Base-by-base conservation (phyloP, 2,329 filamentous ascomycete species). In the Plectosphaerella cucumerina region DNA sequence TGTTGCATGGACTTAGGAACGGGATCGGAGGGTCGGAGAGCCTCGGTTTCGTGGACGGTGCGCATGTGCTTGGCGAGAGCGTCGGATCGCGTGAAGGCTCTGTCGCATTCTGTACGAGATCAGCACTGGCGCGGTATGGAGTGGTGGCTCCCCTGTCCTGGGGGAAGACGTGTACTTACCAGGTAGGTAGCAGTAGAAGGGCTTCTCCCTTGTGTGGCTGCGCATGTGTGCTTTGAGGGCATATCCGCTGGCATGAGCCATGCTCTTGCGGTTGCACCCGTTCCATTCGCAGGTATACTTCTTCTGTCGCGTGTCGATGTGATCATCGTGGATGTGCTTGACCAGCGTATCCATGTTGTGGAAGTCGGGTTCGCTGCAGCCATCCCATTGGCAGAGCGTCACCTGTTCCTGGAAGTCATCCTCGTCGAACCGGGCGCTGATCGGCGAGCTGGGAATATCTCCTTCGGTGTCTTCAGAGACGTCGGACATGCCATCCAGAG, bases 271-370 rank as follows among this genome's bases (percentile, higher is more conserved):
- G 49, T 78, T 80, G 67, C 94, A 99, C 58, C 93, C 93, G 53
- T 82, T 84, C 94, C 94, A 99, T 71, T 97, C 93, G 71, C 94
- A 99, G n/a, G 90, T 91, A 67, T 97, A 97, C 69, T 94, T 96
- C 72, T 96, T 96, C 72, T 94, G 89, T 50, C 92, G 84, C 54
- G 86, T 90, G 64, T 94, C 90, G 62, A 97, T 96, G 70, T 99
- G 94, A 52, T 93, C 90, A 63, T 91, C 87, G 70, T 97, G 93
- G 53, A 94, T 89, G 63, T 94, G 89, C 60, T 89, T 82, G 41
- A 94, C 89, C 42, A 94, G 70, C 56, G 76, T 82, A 68, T 94
- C 89, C 89, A 93, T 93, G 63, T 92, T 88, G 15, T 82, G 78
- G 58, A 89, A 70, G 61, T 92, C 87, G 37, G 85, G 86, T 3